These are phyloP conservation scores for Onygena corvina DNA, from an alignment of 2,329 filamentous ascomycete genomes.

Conservation along the genomic window DNA sequence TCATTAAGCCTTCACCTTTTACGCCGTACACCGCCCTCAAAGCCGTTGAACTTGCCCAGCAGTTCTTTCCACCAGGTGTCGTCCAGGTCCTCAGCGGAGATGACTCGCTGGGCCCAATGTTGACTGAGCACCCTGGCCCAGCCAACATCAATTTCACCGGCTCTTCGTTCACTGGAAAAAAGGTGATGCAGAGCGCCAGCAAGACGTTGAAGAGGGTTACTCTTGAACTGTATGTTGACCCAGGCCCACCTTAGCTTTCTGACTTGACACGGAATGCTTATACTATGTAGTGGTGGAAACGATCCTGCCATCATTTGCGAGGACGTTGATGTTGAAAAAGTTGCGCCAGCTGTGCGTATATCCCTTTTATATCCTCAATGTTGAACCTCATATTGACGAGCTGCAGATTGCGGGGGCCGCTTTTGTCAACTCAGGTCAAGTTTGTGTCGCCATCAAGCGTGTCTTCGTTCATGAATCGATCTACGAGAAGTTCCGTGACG, in stretches of 20 bases:
- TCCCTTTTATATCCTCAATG: background rate
- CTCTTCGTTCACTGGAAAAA: slow-evolving; percentile 41
- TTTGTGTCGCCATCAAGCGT: slow-evolving; percentile 47
- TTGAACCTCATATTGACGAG: background rate
- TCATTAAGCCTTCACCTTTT: slow-evolving; percentile 46
- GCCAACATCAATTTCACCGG: slow-evolving; percentile 50
- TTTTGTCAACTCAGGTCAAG: slow-evolving; percentile 43
- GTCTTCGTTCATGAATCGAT: slow-evolving; percentile 51
- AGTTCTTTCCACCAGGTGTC: slow-evolving; percentile 44
- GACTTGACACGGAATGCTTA: background rate
- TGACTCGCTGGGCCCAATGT: slow-evolving; percentile 42
- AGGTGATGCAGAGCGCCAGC: slow-evolving; percentile 40
- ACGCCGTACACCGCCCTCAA: slow-evolving; percentile 44
- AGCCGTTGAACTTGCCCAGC: slow-evolving; percentile 40
- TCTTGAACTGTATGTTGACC: slow-evolving; percentile 30
- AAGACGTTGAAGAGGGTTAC: slow-evolving; percentile 44
- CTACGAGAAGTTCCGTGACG: slow-evolving; percentile 44
- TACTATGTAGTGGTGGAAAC: slow-evolving; percentile 37
- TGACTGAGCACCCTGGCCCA: slow-evolving; percentile 45
- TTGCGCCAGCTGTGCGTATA: slow-evolving; percentile 29
- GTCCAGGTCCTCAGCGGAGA: slow-evolving; percentile 45
- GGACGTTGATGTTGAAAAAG: slow-evolving; percentile 40
- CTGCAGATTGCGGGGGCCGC: slow-evolving; percentile 36
- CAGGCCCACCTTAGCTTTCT: background rate
- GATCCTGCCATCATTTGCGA: slow-evolving; percentile 44